These are phyloP conservation scores for Immersiporthe knoxdaviesiana DNA, from an alignment of 2,329 filamentous ascomycete genomes.

Conservation along the genomic window DNA sequence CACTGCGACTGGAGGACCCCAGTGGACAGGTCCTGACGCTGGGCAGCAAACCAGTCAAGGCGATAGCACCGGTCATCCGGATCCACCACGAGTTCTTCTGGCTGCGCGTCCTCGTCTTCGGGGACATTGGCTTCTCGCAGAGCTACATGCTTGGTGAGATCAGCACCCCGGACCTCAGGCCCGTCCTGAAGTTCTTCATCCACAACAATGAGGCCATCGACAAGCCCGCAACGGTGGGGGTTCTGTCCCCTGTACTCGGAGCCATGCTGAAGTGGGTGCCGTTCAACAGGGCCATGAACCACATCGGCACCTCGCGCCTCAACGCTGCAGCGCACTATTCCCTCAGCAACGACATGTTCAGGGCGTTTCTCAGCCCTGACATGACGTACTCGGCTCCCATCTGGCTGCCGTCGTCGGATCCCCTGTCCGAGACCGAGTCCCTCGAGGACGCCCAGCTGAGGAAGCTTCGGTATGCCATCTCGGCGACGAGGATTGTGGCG, in stretches of 20 bases:
- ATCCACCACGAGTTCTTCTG: slow-evolving; percentile 24
- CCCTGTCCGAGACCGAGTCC: slow-evolving; percentile 15
- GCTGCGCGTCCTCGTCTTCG: slow-evolving; percentile 21
- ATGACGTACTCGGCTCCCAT: slow-evolving; percentile 30
- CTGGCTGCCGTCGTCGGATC: slow-evolving; percentile 24
- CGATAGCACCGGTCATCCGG: neutral
- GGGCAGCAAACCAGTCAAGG: neutral
- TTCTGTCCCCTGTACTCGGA: slow-evolving; percentile 8
- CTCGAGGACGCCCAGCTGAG: slow-evolving; percentile 28
- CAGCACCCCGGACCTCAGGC: slow-evolving; percentile 23
- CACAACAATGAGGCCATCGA: slow-evolving; percentile 16
- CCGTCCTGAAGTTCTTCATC: slow-evolving; percentile 28
- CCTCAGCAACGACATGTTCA: slow-evolving; percentile 27
- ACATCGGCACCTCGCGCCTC: slow-evolving; percentile 14
- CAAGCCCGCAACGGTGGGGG: slow-evolving; percentile 11
- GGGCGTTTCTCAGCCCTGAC: slow-evolving; percentile 27
- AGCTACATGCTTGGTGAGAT: slow-evolving; percentile 29
- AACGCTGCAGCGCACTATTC: slow-evolving; percentile 27
- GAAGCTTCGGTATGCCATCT: slow-evolving; percentile 26
- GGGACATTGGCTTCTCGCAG: slow-evolving; percentile 28
- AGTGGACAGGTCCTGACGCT: slow-evolving; percentile 8
- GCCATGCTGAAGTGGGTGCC: neutral
- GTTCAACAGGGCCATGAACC: slow-evolving; percentile 9
- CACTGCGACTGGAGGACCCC: slow-evolving; percentile 10
- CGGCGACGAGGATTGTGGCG: slow-evolving; percentile 11